Evolutionary conservation across 257 asterid genomes (phyloP).

Genomic region (Ehretia macrophylla): DNA sequence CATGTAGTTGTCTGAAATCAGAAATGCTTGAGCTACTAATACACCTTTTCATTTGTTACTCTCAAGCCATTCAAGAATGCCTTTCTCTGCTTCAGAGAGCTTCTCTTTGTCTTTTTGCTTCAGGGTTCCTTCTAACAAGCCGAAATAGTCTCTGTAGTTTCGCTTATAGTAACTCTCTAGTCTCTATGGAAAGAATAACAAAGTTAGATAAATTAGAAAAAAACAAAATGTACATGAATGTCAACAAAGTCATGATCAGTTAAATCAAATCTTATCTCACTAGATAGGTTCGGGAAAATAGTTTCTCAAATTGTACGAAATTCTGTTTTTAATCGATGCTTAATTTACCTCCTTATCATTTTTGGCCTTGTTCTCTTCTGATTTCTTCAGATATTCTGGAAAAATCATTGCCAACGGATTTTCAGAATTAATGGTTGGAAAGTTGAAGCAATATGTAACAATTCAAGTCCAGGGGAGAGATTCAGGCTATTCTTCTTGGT

Average conservation of each 20-base stretch:
- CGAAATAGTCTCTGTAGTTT: conserved; percentile 75
- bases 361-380: conserved; percentile 74
- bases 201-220: not conserved
- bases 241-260: too few relatives aligned
- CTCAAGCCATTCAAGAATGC: conserved; percentile 79
- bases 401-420: conserved; percentile 3
- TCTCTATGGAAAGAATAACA: conserved; percentile 34
- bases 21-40: not conserved
- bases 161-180: conserved; percentile 72
- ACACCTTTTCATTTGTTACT: conserved; percentile 35
- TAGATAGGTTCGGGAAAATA: too few relatives aligned
- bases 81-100: conserved; percentile 64
- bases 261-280: too few relatives aligned
- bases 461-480: not conserved
- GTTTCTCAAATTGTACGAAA: not conserved
- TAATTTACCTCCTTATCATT: conserved; percentile 83
- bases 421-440: not conserved
- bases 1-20: too few relatives aligned
- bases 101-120: conserved; percentile 49
- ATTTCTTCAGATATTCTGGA: conserved; percentile 73
- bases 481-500: too few relatives aligned
- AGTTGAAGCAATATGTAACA: not conserved
- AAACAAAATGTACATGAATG: not conserved
- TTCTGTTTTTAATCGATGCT: not conserved
- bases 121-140: conserved; percentile 61